phyloP scores from a whole-genome alignment of 208 protist species.

The Tritrichomonas musculus region DNA sequence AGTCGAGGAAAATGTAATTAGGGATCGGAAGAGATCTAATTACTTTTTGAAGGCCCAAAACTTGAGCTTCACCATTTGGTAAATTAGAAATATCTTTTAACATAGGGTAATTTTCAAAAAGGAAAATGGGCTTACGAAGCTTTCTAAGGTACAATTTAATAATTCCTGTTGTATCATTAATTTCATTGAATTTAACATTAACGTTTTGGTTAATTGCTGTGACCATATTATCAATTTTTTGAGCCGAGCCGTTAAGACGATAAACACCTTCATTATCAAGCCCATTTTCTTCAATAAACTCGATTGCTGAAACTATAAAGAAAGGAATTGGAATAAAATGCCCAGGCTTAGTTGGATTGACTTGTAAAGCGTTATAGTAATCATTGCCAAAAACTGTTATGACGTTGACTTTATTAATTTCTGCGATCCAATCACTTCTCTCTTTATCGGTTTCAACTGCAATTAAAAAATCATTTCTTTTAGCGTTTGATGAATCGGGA shows the following conservation, averaged over 20 bases:
- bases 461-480: neutral
- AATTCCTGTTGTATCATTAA: neutral
- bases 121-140: neutral
- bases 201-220: neutral
- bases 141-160: neutral
- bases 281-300: neutral
- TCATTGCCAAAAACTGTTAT: neutral
- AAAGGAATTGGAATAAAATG: neutral
- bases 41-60: neutral
- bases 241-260: neutral
- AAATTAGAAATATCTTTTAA: neutral
- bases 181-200: neutral
- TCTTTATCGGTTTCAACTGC: neutral
- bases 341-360: neutral
- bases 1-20: neutral
- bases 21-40: neutral
- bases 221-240: neutral
- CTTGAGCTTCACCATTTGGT: neutral
- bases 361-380: neutral
- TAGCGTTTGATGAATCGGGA: neutral
- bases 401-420: neutral
- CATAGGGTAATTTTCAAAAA: neutral
- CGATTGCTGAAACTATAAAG: neutral
- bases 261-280: neutral
- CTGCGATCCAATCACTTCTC: neutral